phyloP scores from a whole-genome alignment of 148 eudicot genomes.

The Vaccinium myrtillus region DNA sequence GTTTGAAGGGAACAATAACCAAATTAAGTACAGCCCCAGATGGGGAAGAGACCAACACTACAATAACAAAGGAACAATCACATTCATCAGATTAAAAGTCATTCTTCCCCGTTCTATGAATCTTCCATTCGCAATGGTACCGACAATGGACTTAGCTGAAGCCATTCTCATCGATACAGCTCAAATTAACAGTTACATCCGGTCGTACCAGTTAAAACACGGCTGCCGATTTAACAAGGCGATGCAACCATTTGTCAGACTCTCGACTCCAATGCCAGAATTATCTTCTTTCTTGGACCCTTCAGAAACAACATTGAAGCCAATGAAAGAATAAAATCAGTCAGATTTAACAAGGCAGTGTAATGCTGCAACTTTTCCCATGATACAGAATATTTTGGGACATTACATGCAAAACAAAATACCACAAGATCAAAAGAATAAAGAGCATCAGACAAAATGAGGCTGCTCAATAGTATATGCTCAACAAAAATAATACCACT shows the following conservation, averaged over 20 bases:
- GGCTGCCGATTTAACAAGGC: neutral
- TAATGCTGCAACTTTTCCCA: neutral
- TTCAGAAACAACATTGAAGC: slow-evolving; percentile 26
- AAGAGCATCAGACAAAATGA: neutral
- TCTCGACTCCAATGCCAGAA: slow-evolving; percentile 58
- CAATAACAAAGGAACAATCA: neutral
- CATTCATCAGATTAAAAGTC: slow-evolving; percentile 11
- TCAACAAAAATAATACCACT: neutral
- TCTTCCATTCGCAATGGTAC: neutral
- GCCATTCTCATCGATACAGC: slow-evolving; percentile 11
- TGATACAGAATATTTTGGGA: neutral
- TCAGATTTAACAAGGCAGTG: neutral
- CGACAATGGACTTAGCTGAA: neutral
- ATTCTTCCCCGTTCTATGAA: neutral
- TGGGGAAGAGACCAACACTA: neutral
- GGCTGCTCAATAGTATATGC: neutral
- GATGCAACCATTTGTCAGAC: slow-evolving; percentile 27
- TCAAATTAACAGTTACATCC: slow-evolving; percentile 12
- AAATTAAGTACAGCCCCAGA: neutral
- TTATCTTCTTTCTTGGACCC: slow-evolving; percentile 93
- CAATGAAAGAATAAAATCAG: neutral
- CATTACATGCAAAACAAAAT: neutral
- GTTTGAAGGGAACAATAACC: neutral
- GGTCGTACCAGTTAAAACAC: slow-evolving; percentile 17
- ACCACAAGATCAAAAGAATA: neutral